phyloP scores from a whole-genome alignment of 306 rosid species.

The Astragalus membranaceus region DNA sequence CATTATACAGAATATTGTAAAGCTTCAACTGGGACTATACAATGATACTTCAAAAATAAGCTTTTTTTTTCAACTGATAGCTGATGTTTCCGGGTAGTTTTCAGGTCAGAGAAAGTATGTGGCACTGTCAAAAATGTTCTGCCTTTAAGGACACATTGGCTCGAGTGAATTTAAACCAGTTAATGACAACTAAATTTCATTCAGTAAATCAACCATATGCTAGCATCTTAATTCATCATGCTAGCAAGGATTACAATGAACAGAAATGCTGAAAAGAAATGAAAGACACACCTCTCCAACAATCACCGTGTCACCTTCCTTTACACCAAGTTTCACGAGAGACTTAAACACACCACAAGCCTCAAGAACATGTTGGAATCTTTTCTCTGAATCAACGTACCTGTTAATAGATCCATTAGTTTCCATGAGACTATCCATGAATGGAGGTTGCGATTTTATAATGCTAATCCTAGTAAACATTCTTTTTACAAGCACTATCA shows the following conservation, averaged over 20 bases:
- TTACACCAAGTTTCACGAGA: slow-evolving; percentile 70
- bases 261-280: slow-evolving; percentile 17
- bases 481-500: slow-evolving; percentile 5
- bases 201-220: slow-evolving; percentile 1
- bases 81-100: slow-evolving; percentile 8
- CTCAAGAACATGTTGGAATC: slow-evolving; percentile 92
- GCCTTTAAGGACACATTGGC: not conserved
- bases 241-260: slow-evolving; percentile 3
- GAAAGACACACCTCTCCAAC: slow-evolving; percentile 60
- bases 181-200: slow-evolving; percentile 1
- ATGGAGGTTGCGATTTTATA: slow-evolving; percentile 8
- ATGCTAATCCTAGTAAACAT: not conserved
- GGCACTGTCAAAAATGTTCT: not conserved
- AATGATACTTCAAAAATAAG: not conserved
- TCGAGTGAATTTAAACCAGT: not conserved
- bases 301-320: slow-evolving; percentile 82
- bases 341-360: slow-evolving; percentile 90
- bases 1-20: slow-evolving; percentile 10
- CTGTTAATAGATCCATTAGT: slow-evolving; percentile 35
- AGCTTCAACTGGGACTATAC: slow-evolving; percentile 2
- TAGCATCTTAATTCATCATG: slow-evolving; percentile 7
- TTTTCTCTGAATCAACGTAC: slow-evolving; percentile 80
- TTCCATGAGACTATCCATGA: slow-evolving; percentile 18
- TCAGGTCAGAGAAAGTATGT: not conserved
- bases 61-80: not conserved